Percentiles rank a stretch among this genome's conserved stretches.
Conservation (phyloP, 2,329 filamentous ascomycete species). For the Xylaria sp. region DNA sequence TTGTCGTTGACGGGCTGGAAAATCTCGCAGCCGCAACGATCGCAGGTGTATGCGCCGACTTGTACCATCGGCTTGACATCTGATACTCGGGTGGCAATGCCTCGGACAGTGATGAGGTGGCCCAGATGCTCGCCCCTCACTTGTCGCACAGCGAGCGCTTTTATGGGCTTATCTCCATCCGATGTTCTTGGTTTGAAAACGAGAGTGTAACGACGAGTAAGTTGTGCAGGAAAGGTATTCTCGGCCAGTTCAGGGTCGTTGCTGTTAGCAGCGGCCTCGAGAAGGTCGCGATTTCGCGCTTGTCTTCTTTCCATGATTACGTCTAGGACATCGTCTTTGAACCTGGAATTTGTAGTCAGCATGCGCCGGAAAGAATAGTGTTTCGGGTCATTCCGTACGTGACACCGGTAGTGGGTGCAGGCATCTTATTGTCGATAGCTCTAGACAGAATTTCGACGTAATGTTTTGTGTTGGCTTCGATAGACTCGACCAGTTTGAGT, state of each 20-base stretch:
- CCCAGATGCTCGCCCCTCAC: constrained; percentile 94
- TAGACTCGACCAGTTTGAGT: constrained; percentile 80
- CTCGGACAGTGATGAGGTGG: constrained; percentile 90
- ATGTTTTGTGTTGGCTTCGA: constrained; percentile 92
- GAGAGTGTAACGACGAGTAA: constrained; percentile 92
- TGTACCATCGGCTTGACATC: constrained; percentile 98
- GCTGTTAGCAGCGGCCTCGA: constrained; percentile 72
- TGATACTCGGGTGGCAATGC: constrained; percentile 93
- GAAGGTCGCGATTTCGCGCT: constrained; percentile 82
- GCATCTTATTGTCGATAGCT: constrained; percentile 89
- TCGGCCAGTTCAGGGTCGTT: constrained; percentile 73
- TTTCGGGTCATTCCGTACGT: constrained; percentile 63
- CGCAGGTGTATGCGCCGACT: constrained; percentile 97
- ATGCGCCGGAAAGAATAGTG: constrained; percentile 11
- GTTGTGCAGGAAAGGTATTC: constrained; percentile 87
- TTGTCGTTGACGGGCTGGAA: constrained; percentile 95
- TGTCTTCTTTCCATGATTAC: constrained; percentile 94
- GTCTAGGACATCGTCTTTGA: constrained; percentile 97
- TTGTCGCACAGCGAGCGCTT: constrained; percentile 87
- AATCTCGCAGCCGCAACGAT: constrained; percentile 95
- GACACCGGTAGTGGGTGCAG: constrained; percentile 78
- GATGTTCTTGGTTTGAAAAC: constrained; percentile 94
- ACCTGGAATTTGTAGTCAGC: constrained; percentile 64
- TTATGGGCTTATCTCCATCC: constrained; percentile 70
- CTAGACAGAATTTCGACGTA: constrained; percentile 92